A percentile compares a stretch with the other conserved stretches of the same genome.
Evolutionary conservation across 129 eudicot genomes (phyloP).

Genomic region (Saussurea involucrata): DNA sequence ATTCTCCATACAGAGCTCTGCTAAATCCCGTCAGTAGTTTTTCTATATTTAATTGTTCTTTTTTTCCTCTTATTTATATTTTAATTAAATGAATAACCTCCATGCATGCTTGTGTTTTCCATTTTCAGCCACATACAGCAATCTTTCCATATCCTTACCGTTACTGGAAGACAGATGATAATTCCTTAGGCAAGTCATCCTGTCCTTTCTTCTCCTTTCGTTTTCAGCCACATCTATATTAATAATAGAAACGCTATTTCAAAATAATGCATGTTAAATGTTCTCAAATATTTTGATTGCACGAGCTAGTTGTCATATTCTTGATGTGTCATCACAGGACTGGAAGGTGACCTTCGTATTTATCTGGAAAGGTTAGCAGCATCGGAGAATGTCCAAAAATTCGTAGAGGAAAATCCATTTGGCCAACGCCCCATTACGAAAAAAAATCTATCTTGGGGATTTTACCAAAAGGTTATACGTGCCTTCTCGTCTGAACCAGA

Average conservation of each 20-base stretch:
- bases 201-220: background rate
- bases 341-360: conserved; percentile 58
- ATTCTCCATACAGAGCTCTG: conserved; percentile 57
- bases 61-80: background rate
- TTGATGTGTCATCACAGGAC: conserved; percentile 50
- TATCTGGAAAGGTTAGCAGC: conserved; percentile 65
- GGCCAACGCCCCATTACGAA: conserved; percentile 71
- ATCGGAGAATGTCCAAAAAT: conserved; percentile 63
- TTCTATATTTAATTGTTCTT: background rate
- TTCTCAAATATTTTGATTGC: background rate
- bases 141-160: conserved; percentile 54
- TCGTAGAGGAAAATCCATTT: conserved; percentile 63
- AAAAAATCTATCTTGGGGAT: conserved; percentile 53
- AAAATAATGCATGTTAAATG: no score
- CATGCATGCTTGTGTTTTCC: background rate
- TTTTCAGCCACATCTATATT: background rate
- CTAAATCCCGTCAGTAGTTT: conserved; percentile 61
- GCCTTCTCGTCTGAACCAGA: conserved; percentile 20
- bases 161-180: conserved; percentile 41
- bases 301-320: background rate
- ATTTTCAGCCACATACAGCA: conserved; percentile 62
- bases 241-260: no score
- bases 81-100: background rate
- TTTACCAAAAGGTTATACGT: conserved; percentile 48
- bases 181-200: conserved; percentile 50